Evolutionary conservation across 208 protist genomes (phyloP), one percentile per base, ranked within the genome.

Genomic region (Leishmania turanica): DNA sequence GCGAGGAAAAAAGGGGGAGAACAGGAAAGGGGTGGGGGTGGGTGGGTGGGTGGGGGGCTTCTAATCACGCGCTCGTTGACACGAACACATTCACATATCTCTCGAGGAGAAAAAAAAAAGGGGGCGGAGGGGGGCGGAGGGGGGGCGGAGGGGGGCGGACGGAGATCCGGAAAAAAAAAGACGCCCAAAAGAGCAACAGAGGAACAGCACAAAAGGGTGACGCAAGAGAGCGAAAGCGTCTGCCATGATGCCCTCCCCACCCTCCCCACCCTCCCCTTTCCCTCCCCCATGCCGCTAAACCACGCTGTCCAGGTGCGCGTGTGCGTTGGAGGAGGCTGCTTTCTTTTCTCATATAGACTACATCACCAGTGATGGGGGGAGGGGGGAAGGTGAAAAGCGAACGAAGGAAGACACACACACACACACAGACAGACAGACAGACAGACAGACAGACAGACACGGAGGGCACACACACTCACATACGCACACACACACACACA

Each of bases 321-420:
- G 40, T 45, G 19, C 66, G 7, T 71, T 71, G 34, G 17, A 15
- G 37, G 24, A 49, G 21, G 19, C 3, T 45, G 21, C 34, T 47
- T 49, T 37, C 66, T 45, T 71, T 13, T 11, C n/a, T 64, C 58
- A 31, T 64, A 71, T 71, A 71, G 42, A 71, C 66, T 71, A 71
- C 66, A 71, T 71, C 66, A 49, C 66, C 24, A 47, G 66, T 71
- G 24, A 45, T 40, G 34, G 37, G 34, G 37, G 37, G 15, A 21
- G 24, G 45, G 19, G 4, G 31, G 15, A 19, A 19, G 31, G 27
- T 17, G 34, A 45, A 24, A 70, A 34, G 34, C 64, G 37, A 17
- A 27, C 64, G 42, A 45, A 34, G 6, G 60, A 7, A 24, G 8
- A 65, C 60, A 66, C 60, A 34, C 24, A 65, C 24, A 65, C 60